These are phyloP conservation scores for Camelina neglecta DNA, from an alignment of 345 rosid species.

Conservation along the genomic window DNA sequence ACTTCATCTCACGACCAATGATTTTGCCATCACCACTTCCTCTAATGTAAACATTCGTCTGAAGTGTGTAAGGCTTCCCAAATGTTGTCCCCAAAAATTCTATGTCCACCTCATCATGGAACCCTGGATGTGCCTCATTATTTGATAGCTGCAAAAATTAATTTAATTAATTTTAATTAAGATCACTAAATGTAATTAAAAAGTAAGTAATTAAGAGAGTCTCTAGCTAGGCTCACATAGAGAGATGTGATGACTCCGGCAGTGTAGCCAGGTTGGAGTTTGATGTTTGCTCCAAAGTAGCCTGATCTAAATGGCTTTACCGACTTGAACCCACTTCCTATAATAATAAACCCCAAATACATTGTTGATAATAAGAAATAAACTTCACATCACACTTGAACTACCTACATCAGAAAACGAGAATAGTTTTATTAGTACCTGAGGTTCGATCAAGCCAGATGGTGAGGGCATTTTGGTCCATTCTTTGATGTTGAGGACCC, in stretches of 20 bases:
- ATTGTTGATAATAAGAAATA: slow-evolving; percentile 10
- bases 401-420: slow-evolving; percentile 1
- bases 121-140: slow-evolving; percentile 84
- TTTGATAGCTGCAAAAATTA: slow-evolving; percentile 71
- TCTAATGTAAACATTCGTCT: slow-evolving; percentile 91
- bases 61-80: slow-evolving; percentile 91
- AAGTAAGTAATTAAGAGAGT: neutral
- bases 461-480: slow-evolving; percentile 65
- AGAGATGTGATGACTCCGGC: slow-evolving; percentile 97
- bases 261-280: slow-evolving; percentile 90
- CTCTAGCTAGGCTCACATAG: slow-evolving; percentile 60
- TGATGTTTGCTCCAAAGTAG: slow-evolving; percentile 86
- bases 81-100: slow-evolving; percentile 94
- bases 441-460: slow-evolving; percentile 92
- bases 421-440: slow-evolving; percentile 48
- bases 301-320: slow-evolving; percentile 86
- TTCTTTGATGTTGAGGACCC: slow-evolving; percentile 86
- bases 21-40: slow-evolving; percentile 95
- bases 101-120: slow-evolving; percentile 94
- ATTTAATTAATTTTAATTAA: slow-evolving; percentile 2
- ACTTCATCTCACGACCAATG: slow-evolving; percentile 95
- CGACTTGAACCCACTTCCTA: slow-evolving; percentile 97
- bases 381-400: slow-evolving; percentile 27
- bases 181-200: slow-evolving; percentile 7
- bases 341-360: slow-evolving; percentile 25